Evolutionary conservation across 1,284 basidiomycete genomes (phyloP), one percentile per base, ranked within the genome.

Genomic region (Trametes sp.): DNA sequence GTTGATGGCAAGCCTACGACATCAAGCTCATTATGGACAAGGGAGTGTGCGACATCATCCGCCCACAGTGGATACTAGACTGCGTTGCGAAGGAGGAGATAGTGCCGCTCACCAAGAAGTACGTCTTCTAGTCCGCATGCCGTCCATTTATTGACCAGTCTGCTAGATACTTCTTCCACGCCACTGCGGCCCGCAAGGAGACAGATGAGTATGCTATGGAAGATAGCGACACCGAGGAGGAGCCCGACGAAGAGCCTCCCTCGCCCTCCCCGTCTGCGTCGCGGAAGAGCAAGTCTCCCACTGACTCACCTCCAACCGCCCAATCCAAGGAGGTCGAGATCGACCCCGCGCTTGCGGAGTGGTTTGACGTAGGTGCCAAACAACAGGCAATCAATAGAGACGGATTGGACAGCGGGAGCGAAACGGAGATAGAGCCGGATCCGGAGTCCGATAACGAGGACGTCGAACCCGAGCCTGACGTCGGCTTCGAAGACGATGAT

Each of bases 1-100:
- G 16, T 11, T 13, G 11, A 36, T 36, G 4, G 16, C 35, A 14
- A 92, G 89, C 89, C 1, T 89, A 88, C 66, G 87, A 90, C 70
- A 77, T 92, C 59, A 85, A 87, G 75, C 73, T 84, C 71, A 81
- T 85, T 70, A 89, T 86, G 60, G 79, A 90, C 64, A 90, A 90
- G 70, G 86, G 80, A 5, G 77, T 79, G 1, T 77, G 86, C 61
- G 91, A 94, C 70, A 84, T 96, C 53, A 78, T 97, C 59, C 87
- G 83, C 57, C 93, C 95, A 0, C 77, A 84, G 33, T 98, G 95
- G 94, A 81, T 98, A 53, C 74, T 82, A 48, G 92, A 95, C 70
- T 94, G 89, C n/a, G 82, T 96, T 46, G 79, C 82, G 4, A 78
- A 81, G 31, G 82, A 81, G 16, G 77, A 83, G 57, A 76, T 81